Percentiles rank a stretch among this genome's conserved stretches.
phyloP scores from a whole-genome alignment of 148 eudicot species.

The Bassia scoparia region DNA sequence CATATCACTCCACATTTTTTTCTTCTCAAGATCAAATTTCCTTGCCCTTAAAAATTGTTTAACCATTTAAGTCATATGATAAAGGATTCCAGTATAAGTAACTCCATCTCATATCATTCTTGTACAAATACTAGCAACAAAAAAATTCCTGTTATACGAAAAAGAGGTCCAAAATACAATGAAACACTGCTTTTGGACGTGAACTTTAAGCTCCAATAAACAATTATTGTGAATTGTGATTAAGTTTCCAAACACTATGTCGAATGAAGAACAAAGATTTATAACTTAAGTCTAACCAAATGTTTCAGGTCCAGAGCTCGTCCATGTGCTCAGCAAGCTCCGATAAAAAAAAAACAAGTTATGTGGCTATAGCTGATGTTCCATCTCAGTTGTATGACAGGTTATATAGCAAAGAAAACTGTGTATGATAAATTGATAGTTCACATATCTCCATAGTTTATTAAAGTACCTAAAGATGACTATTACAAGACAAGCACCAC shows the following conservation, averaged over 20 bases:
- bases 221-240: no score
- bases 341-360: no score
- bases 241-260: no score
- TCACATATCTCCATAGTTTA: no score
- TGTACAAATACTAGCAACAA: not conserved
- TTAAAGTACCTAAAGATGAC: no score
- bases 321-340: no score
- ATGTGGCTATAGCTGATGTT: no score
- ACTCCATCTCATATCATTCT: not conserved
- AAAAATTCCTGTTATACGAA: not conserved
- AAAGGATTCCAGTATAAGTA: not conserved
- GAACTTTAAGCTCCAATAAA: not conserved
- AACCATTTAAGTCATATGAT: not conserved
- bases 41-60: conserved; percentile 42
- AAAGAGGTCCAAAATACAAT: not conserved
- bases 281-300: no score
- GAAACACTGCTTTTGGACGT: not conserved
- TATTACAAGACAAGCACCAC: not conserved
- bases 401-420: not conserved
- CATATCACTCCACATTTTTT: conserved; percentile 54
- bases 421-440: not conserved
- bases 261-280: no score
- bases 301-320: no score
- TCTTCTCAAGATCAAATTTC: conserved; percentile 38
- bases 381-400: not conserved